phyloP scores from a whole-genome alignment of 345 rosid genomes.

The Odontarrhena argentea region DNA sequence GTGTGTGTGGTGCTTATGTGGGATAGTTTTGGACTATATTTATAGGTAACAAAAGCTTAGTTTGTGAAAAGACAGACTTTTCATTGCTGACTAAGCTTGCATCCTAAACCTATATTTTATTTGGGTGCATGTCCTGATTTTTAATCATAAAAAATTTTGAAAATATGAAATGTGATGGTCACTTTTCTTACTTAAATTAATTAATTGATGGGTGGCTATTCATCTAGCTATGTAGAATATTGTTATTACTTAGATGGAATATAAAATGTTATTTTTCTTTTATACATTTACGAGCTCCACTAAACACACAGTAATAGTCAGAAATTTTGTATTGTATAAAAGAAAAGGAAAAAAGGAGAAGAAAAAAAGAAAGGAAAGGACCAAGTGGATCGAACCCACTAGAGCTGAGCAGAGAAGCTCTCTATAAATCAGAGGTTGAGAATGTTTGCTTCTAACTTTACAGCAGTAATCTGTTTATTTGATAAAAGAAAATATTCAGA shows the following conservation, averaged over 20 bases:
- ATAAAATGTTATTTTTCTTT: not conserved
- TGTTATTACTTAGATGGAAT: too few species aligned
- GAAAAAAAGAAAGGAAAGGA: constrained; percentile 18
- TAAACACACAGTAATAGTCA: constrained; percentile 32
- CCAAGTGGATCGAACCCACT: constrained; percentile 44
- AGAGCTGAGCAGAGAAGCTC: constrained; percentile 34
- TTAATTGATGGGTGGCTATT: constrained; percentile 30
- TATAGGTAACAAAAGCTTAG: constrained; percentile 46
- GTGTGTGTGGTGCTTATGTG: constrained; percentile 32
- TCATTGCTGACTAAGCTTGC: constrained; percentile 46
- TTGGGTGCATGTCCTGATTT: constrained; percentile 21
- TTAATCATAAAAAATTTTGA: constrained; percentile 2
- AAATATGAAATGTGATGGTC: constrained; percentile 28
- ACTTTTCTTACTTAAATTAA: constrained; percentile 29
- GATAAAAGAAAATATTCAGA: constrained; percentile 22
- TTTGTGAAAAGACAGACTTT: constrained; percentile 42
- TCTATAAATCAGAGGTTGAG: constrained; percentile 35
- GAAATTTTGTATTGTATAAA: not conserved
- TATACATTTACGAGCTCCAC: constrained; percentile 35
- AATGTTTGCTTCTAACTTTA: constrained; percentile 41
- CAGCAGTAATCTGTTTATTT: constrained; percentile 34
- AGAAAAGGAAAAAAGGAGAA: not conserved
- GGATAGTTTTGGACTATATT: constrained; percentile 42
- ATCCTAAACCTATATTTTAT: constrained; percentile 36
- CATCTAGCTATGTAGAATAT: constrained; percentile 33